Percentiles rank a stretch among this genome's conserved stretches.
phyloP scores from a whole-genome alignment of 208 protist genomes.

The Wallacemonas sp. region DNA sequence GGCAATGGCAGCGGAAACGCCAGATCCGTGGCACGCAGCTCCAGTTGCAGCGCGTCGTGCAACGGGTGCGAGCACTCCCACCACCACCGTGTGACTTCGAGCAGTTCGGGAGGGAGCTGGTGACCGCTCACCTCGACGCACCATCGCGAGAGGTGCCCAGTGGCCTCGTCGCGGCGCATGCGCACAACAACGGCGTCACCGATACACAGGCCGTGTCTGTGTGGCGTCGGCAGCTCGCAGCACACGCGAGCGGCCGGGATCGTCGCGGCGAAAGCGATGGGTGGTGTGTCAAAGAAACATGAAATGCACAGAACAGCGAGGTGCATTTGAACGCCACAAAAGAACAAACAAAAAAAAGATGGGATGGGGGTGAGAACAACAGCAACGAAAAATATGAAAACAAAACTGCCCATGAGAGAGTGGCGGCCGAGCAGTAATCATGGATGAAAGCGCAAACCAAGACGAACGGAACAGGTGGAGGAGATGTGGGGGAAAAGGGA shows the following conservation, averaged over 20 bases:
- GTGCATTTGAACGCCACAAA: neutral
- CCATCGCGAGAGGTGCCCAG: neutral
- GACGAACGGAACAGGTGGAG: too few relatives aligned
- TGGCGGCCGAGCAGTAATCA: neutral
- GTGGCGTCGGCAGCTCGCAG: neutral
- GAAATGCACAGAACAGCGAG: neutral
- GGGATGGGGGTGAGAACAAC: neutral
- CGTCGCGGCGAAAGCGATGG: conserved; percentile 3
- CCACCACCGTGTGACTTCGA: neutral
- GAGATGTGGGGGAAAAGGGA: too few relatives aligned
- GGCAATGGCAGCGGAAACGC: conserved; percentile 1
- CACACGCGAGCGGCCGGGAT: neutral
- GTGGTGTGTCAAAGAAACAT: neutral
- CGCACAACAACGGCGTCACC: neutral
- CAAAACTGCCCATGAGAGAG: too few relatives aligned
- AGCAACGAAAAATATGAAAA: neutral
- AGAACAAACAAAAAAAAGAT: neutral
- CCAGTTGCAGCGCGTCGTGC: neutral
- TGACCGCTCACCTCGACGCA: conserved; percentile 9
- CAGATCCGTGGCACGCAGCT: neutral
- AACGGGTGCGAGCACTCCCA: conserved; percentile 6
- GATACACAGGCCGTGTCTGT: neutral
- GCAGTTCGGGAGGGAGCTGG: neutral
- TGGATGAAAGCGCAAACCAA: too few relatives aligned
- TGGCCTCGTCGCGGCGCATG: neutral